Evolutionary conservation across 2,329 filamentous ascomycete species (phyloP), one percentile per base, ranked within the genome.

Genomic region (Fusarium globosum): DNA sequence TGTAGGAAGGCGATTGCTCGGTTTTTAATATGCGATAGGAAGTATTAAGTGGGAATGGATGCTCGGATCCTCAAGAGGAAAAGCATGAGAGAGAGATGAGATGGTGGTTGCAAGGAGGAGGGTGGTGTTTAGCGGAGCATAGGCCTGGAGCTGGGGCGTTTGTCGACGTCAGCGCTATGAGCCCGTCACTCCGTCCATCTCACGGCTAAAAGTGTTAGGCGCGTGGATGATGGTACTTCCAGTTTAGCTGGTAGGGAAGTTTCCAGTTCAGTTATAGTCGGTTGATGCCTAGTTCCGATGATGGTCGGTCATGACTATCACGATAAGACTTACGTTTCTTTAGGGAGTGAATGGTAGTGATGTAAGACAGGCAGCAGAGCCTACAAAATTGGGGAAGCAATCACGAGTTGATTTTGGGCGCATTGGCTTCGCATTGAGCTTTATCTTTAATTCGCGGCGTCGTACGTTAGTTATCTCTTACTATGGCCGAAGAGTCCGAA

Each of bases 131-230:
- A 78, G 78, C 79, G 79, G 80, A 73, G 65, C 69, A 59, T 69
- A 69, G 52, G 42, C 64, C 65, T 65, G 57, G 56, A 73, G 65
- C 73, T 81, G 78, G 80, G 80, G 75, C 78, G 82, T 69, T 74
- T 79, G 82, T 82, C 84, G 83, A 87, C 85, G 85, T 87, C 85
- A 87, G 85, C 83, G 85, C 83, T 69, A 69, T 73, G 63, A 71
- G 53, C 67, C 62, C 62, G 66, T 74, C 69, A 75, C 73, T 77
- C 73, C 65, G 66, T 75, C 73, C 61, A 76, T 70, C 68, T 59
- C 67, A 75, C 61, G 63, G 67, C 73, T 74, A 75, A 71, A 65
- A 51, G 61, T 65, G 56, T 52, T 75, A 65, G 69, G 60, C 60
- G 58, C n/a, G 52, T 42, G 58, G 65, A 60, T 41, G 45, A 56